Evolutionary conservation across 768 basidiomycete genomes (phyloP).

Genomic region (Podaxis carcinomalis): DNA sequence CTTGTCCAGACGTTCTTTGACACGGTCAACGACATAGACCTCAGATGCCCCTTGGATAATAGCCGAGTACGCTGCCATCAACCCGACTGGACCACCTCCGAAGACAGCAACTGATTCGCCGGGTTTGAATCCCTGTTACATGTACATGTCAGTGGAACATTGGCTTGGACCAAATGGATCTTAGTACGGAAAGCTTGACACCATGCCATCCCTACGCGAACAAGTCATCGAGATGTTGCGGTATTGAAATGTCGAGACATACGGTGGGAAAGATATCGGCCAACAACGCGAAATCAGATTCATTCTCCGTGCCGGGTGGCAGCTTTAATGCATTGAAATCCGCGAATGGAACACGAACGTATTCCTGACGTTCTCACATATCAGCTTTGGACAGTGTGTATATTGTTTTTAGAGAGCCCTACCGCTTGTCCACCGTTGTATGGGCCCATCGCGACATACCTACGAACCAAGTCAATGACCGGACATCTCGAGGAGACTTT

Average conservation of each 20-base stretch:
- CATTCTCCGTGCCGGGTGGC: constrained; percentile 48
- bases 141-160: neutral
- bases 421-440: constrained; percentile 52
- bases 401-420: constrained; percentile 11
- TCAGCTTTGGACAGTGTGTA: neutral
- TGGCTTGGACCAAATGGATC: neutral
- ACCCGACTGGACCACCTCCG: constrained; percentile 49
- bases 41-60: constrained; percentile 46
- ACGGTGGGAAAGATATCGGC: constrained; percentile 57
- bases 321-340: constrained; percentile 53
- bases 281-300: constrained; percentile 50
- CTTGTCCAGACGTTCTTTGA: constrained; percentile 47
- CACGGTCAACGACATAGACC: constrained; percentile 53
- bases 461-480: constrained; percentile 13
- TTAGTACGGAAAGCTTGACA: constrained; percentile 39
- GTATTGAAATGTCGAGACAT: constrained; percentile 4
- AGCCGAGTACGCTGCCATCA: constrained; percentile 58
- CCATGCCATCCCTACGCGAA: constrained; percentile 45
- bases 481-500: neutral
- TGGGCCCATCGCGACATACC: constrained; percentile 55
- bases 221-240: neutral
- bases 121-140: constrained; percentile 34
- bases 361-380: constrained; percentile 33
- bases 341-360: constrained; percentile 51
- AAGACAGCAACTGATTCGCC: constrained; percentile 52